phyloP scores from a whole-genome alignment of 306 rosid genomes.

The Cucurbita pepo region DNA sequence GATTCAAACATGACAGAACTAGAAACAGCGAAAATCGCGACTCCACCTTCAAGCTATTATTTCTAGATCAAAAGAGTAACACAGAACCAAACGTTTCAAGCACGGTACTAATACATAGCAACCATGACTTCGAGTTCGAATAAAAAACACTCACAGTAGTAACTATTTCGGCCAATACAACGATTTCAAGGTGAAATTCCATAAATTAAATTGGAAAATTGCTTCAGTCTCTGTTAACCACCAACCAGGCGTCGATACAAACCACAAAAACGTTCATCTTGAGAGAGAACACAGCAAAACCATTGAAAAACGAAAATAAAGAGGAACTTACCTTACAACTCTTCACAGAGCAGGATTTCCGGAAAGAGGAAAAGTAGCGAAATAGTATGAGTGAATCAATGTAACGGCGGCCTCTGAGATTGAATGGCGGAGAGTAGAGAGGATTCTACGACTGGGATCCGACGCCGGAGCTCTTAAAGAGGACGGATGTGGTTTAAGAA shows the following conservation, averaged over 20 bases:
- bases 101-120: not conserved
- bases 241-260: not conserved
- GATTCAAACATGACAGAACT: not conserved
- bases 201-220: not conserved
- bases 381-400: not conserved
- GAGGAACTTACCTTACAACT: not conserved
- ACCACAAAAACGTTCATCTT: not conserved
- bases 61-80: not conserved
- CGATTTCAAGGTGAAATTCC: not conserved
- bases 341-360: conserved; percentile 19
- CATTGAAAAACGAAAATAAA: not conserved
- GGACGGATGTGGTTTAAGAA: conserved; percentile 45
- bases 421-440: not conserved
- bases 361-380: not conserved
- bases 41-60: not conserved
- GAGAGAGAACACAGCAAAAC: not conserved
- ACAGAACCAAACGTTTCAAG: not conserved
- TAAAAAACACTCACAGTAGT: not conserved
- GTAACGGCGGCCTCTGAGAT: not conserved
- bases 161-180: not conserved
- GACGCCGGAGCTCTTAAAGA: conserved; percentile 9
- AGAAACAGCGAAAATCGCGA: not conserved
- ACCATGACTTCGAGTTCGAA: not conserved
- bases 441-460: not conserved
- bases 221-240: not conserved